A percentile compares a stretch with the other conserved stretches of the same genome.
Conservation (phyloP, 371 early-diverging fungal genomes). For the Apophysomyces elegans region DNA sequence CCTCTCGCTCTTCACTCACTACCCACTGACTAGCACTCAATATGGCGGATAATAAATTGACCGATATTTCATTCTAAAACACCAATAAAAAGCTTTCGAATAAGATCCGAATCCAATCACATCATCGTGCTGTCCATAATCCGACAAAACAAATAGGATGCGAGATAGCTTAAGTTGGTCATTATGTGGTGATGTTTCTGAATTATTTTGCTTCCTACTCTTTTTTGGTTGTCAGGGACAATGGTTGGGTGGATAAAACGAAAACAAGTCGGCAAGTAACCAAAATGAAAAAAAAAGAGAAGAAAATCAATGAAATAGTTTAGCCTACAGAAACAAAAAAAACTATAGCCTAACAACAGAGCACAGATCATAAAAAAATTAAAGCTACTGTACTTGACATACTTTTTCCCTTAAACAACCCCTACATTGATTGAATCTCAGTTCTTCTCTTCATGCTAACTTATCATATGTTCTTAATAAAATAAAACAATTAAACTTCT, state of each 20-base stretch:
- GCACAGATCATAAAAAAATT: conserved; percentile 9
- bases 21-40: neutral
- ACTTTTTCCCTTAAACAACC: neutral
- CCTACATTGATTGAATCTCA: neutral
- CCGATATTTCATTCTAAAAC: neutral
- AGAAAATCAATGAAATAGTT: conserved; percentile 7
- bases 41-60: conserved; percentile 9
- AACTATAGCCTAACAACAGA: neutral
- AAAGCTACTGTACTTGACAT: neutral
- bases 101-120: conserved; percentile 4
- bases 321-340: neutral
- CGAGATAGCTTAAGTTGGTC: too few species aligned
- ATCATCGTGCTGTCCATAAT: neutral
- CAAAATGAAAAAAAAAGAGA: neutral
- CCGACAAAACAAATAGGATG: neutral
- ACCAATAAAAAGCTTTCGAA: neutral
- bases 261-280: neutral
- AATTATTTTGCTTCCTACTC: neutral
- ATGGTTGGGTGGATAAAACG: neutral
- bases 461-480: neutral
- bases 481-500: neutral
- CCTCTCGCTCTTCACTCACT: too few species aligned
- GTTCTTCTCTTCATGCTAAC: neutral
- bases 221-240: too few species aligned
- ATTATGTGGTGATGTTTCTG: conserved; percentile 1